Percentiles rank a stretch among this genome's conserved stretches.
phyloP scores from a whole-genome alignment of 208 protist species.

The Crithidia bombi region DNA sequence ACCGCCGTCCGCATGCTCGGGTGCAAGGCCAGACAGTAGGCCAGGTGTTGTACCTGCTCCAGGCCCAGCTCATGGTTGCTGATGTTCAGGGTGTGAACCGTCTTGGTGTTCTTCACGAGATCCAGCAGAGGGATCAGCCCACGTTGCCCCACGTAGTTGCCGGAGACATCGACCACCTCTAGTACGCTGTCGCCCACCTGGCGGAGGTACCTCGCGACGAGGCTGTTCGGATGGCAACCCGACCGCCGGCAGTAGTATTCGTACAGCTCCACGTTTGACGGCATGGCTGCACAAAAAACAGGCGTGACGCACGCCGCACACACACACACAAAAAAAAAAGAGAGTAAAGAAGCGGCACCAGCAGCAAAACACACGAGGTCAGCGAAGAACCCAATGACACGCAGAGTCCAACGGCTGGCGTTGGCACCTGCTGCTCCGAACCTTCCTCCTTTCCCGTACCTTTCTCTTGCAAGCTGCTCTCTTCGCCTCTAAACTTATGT shows the following conservation, averaged over 20 bases:
- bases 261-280: constrained; percentile 82
- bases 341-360: too few species aligned
- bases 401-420: too few species aligned
- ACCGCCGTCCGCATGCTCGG: constrained; percentile 58
- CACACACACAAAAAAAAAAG: constrained; percentile 21
- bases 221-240: constrained; percentile 74
- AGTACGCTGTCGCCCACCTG: constrained; percentile 41
- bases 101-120: constrained; percentile 82
- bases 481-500: too few species aligned
- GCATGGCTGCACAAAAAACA: constrained; percentile 37
- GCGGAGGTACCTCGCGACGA: constrained; percentile 56
- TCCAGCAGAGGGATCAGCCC: constrained; percentile 84
- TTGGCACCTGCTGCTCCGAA: too few species aligned
- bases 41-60: constrained; percentile 77
- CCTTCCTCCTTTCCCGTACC: too few species aligned
- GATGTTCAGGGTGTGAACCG: constrained; percentile 65
- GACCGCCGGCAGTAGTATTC: constrained; percentile 81
- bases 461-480: too few species aligned
- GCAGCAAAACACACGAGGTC: too few species aligned
- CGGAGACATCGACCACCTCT: constrained; percentile 65
- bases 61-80: constrained; percentile 78
- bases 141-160: constrained; percentile 84
- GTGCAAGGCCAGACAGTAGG: constrained; percentile 81
- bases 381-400: too few species aligned
- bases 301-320: too few species aligned